Conservation (phyloP, 371 early-diverging fungal genomes). For the Mucor ambiguus region DNA sequence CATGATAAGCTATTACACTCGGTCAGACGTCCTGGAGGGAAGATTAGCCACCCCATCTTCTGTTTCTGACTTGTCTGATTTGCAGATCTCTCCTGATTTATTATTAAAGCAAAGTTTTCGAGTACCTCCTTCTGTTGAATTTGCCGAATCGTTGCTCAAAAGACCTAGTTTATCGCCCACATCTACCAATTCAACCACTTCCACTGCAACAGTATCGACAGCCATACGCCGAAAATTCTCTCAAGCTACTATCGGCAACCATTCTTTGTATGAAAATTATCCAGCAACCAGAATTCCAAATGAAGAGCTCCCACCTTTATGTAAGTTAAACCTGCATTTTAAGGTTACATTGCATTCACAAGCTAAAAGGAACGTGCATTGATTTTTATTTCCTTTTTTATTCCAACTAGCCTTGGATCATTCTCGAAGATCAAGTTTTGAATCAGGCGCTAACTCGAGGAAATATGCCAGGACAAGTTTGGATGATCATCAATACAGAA, state of each 20-base stretch:
- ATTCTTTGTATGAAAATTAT: not conserved
- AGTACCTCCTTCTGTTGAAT: conserved; percentile 49
- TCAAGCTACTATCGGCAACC: not conserved
- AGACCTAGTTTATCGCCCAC: conserved; percentile 24
- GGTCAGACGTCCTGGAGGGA: conserved; percentile 67
- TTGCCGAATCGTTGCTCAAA: conserved; percentile 14
- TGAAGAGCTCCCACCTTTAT: conserved; percentile 5
- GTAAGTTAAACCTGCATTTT: conserved; percentile 8
- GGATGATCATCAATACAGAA: not conserved
- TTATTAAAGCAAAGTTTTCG: conserved; percentile 60
- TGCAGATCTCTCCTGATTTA: conserved; percentile 57
- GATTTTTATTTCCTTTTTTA: conserved; percentile 10
- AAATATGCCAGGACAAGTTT: conserved; percentile 7
- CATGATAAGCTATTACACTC: conserved; percentile 83
- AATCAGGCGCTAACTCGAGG: not conserved
- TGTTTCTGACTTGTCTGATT: conserved; percentile 45
- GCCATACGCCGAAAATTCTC: not conserved
- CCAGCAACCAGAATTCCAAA: not conserved
- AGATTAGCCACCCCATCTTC: conserved; percentile 56
- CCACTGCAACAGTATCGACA: not conserved
- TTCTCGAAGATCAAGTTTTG: conserved; percentile 16
- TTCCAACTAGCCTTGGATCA: conserved; percentile 3
- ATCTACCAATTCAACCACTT: conserved; percentile 11
- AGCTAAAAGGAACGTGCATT: not conserved
- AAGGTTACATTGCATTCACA: conserved; percentile 3